A percentile compares a stretch with the other conserved stretches of the same genome.
These are phyloP conservation scores for Priceomyces haplophilus DNA, from an alignment of 805 yeast genomes.

Conservation along the genomic window DNA sequence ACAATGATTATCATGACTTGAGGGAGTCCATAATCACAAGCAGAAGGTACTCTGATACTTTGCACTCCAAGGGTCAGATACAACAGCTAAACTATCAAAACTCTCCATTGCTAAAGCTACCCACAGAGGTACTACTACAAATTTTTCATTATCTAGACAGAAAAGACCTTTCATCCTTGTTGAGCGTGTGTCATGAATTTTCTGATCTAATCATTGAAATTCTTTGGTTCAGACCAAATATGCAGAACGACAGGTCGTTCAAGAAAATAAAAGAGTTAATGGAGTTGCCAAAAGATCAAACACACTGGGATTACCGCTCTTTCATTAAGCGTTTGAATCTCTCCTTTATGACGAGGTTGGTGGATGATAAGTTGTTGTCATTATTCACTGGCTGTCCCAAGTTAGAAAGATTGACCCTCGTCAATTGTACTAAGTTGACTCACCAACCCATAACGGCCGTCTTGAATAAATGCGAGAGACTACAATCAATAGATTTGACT, in stretches of 20 bases:
- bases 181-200: conserved; percentile 80
- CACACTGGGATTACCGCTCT: conserved; percentile 64
- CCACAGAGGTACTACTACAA: conserved; percentile 61
- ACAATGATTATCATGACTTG: conserved; percentile 32
- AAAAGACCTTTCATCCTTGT: conserved; percentile 57
- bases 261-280: conserved; percentile 55
- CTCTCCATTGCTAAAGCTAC: conserved; percentile 45
- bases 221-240: conserved; percentile 83
- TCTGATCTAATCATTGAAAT: conserved; percentile 73
- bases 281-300: conserved; percentile 42
- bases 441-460: conserved; percentile 60
- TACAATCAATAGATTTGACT: conserved; percentile 85
- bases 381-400: conserved; percentile 67
- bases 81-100: conserved; percentile 22
- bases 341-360: conserved; percentile 64
- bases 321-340: conserved; percentile 79
- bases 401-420: conserved; percentile 81
- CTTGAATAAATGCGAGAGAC: conserved; percentile 58
- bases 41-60: conserved; percentile 21
- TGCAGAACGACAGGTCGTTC: conserved; percentile 50
- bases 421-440: conserved; percentile 68
- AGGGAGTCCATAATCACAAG: conserved; percentile 30
- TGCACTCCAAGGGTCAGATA: conserved; percentile 17
- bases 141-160: conserved; percentile 64
- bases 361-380: conserved; percentile 61